Evolutionary conservation across 805 yeast genomes (phyloP), one percentile per base, ranked within the genome.

Genomic region (Kluyveromyces siamensis): DNA sequence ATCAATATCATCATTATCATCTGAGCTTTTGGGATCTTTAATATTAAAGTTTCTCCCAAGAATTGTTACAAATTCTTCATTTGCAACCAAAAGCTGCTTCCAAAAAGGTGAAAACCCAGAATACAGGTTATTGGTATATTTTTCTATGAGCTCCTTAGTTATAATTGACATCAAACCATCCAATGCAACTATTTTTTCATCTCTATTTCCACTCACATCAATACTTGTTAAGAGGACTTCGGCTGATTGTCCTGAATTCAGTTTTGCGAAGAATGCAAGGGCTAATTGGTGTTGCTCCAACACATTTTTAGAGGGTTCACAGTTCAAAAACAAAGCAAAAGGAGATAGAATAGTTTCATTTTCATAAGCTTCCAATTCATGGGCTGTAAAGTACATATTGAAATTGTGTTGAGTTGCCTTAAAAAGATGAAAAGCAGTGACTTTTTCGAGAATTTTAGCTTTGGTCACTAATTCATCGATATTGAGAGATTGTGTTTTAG

Each of bases 361-460:
- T 6, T 59, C 60, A 57, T 83, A 86, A 1, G 74, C 68, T 0
- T 66, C 56, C 2, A 67, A 55, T 55, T 81, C 86, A 60, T 86
- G 95, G 0, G 93, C 93, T 2, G 89, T 79, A 11, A 80, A 80
- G 60, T 77, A 85, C 0, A 83, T 57, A 36, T 73, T 58, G 50
- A 71, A 49, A 37, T 71, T 72, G 47, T 64, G 64, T 27, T 64
- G 63, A 10, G 58, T 53, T 4, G 78, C 69, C 54, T 76, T 79
- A 72, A 91, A 91, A 33, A 91, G 68, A 68, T 90, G 96, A 67
- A 90, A 88, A 2, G 96, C 90, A 44, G 88, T 84, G 1, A 81
- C 76, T 59, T 91, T 90, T 60, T 80, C 80, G 48, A 89, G 68
- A 36, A 91, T 79, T 55, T 79, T 83, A 0, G 96, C 87, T 62